phyloP scores from a whole-genome alignment of 2,329 filamentous ascomycete species.

The Rutstroemia sp. region DNA sequence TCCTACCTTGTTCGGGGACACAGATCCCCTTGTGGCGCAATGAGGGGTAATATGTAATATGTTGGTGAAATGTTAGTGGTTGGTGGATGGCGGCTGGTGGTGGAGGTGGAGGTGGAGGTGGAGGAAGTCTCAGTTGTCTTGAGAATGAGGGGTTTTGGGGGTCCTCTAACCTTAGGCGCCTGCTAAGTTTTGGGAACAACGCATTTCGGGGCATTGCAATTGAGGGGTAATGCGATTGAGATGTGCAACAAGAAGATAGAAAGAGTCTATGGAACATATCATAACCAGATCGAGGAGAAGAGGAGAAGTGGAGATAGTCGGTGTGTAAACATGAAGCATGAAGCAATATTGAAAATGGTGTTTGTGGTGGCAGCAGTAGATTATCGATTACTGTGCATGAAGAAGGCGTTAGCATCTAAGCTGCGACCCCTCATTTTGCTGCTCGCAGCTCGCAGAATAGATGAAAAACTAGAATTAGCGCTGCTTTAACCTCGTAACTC shows the following conservation, averaged over 20 bases:
- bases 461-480: too few relatives aligned
- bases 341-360: too few relatives aligned
- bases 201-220: background rate
- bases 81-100: background rate
- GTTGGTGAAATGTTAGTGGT: background rate
- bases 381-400: too few relatives aligned
- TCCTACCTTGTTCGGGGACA: background rate
- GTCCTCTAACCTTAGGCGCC: background rate
- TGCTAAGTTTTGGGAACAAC: background rate
- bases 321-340: background rate
- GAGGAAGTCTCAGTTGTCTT: too few relatives aligned
- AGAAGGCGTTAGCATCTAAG: too few relatives aligned
- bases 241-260: background rate
- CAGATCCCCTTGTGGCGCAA: background rate
- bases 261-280: background rate
- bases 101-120: background rate
- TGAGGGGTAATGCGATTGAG: background rate
- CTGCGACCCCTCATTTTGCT: too few relatives aligned
- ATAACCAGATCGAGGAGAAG: too few relatives aligned
- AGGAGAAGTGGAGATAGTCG: background rate
- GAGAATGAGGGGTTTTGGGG: background rate
- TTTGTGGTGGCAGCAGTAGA: too few relatives aligned
- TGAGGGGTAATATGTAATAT: background rate
- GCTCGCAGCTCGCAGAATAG: too few relatives aligned
- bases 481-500: too few relatives aligned